Evolutionary conservation across 1,284 basidiomycete species (phyloP), one percentile per base, ranked within the genome.

Genomic region (Melampsora larici-populina): DNA sequence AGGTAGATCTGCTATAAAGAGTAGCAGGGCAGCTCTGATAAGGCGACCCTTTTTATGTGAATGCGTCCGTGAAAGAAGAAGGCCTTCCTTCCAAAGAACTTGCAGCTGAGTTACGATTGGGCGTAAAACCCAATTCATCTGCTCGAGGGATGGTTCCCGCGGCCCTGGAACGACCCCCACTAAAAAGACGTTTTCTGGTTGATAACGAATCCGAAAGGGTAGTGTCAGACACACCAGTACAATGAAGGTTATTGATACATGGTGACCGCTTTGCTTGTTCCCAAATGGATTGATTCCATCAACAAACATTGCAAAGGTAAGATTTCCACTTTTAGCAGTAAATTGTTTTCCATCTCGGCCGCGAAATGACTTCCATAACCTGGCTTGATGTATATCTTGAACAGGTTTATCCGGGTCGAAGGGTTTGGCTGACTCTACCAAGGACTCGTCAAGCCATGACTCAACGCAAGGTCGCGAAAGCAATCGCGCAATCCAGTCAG

Each of bases 151-250:
- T n/a, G n/a, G n/a, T n/a, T n/a, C n/a, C n/a, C n/a, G n/a, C n/a
- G 73, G 73, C 21, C 72, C 72, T 3, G 73, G 73, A 26, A 68
- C 68, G 6, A 76, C 49, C 26, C 73, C 65, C 43, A 49, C 67
- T 46, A 68, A 51, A 33, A 40, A 76, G 2, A 60, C 46, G n/a
- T 76, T 76, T 43, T 58, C 36, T 26, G 55, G 48, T 51, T 55
- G 51, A 68, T 76, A 46, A 13, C 40, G 13, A 33, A 31, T 1
- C 2, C 29, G 29, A 15, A 65, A 55, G 4, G 65, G 65, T 21
- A 76, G 58, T n/a, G 67, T 76, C 49, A 76, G 62, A 58, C 65
- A 76, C 29, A 60, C 43, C 1, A 76, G 64, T 29, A 62, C 11
- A 48, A 76, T 68, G 36, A 36, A 36, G n/a, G 51, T 65, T 68